Base-by-base conservation (phyloP, 768 basidiomycete genomes). In the Lentinula sp. region DNA sequence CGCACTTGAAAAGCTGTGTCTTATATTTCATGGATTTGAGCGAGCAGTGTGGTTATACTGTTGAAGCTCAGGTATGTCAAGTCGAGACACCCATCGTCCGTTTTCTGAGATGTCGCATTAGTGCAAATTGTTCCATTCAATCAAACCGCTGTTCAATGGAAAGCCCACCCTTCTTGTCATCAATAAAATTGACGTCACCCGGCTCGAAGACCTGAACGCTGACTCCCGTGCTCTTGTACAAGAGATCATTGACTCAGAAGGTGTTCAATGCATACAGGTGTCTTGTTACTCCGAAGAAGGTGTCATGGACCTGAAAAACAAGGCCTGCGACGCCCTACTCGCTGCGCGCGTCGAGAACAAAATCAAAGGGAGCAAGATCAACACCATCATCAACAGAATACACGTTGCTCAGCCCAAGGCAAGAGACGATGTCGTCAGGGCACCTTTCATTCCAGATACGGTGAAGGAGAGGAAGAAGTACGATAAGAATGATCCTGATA, bases 11-110 rank as follows among this genome's bases (percentile, higher is more conserved):
- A 75, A 85, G 88, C 65, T 95, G 93, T 70, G 82, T 98, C 9
- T 75, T 99, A 72, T 99, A 98, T 77, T 99, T 98, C 72, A 98
- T 99, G 95, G 97, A 99, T 73, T 82, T 98, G 34, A 93, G 89
- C 65, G 97, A 98, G 75, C 97, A 99, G 71, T 99, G 97, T 74
- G 97, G 97, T 10, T 99, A 97, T 78, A 87, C 91, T 5, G 82
- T 98, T 63, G 97, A 97, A 75, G 97, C 96, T 46, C 95, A 95
- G 82, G 93, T 93, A 7, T 62, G 51, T 51, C 31, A 42, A 45
- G 64, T 6, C 21, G 57, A n/a, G 16, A 56, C 31, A 10, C 21
- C 5, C 57, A 45, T 34, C 53, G 53, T 62, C 32, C 56, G 37
- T 40, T 34, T 45, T 8, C 34, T 61, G 34, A 46, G n/a, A 16